Percentiles rank a stretch among this genome's conserved stretches.
Evolutionary conservation across 805 yeast species (phyloP).

Genomic region (Kluyveromyces aestuarii): DNA sequence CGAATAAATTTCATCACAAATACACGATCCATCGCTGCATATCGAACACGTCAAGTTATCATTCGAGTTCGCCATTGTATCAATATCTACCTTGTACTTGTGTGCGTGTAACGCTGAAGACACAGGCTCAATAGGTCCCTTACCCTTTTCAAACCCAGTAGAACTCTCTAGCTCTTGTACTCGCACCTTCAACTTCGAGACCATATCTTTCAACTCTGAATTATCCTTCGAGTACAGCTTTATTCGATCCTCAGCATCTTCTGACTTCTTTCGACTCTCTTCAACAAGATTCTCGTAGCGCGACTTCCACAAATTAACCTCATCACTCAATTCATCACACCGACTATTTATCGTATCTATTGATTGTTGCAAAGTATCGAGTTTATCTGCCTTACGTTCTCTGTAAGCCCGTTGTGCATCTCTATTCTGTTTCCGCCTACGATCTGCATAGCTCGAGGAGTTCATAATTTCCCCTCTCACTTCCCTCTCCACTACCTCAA

Average conservation of each 20-base stretch:
- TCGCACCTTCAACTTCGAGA: constrained; percentile 3
- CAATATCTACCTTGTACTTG: no score
- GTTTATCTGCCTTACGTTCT: constrained; percentile 76
- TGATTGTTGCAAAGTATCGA: constrained; percentile 60
- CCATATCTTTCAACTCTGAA: not conserved
- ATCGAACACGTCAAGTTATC: constrained; percentile 7
- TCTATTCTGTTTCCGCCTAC: constrained; percentile 82
- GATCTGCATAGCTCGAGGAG: constrained; percentile 38
- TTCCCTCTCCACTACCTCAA: constrained; percentile 34
- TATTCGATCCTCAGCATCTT: constrained; percentile 11
- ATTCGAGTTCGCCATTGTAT: no score
- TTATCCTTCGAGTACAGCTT: constrained; percentile 3
- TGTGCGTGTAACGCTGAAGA: no score
- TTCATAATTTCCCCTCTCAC: constrained; percentile 42
- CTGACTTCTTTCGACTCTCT: constrained; percentile 23
- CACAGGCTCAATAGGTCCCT: no score
- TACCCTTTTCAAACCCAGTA: not conserved
- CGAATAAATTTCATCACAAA: not conserved
- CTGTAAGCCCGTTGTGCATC: constrained; percentile 93
- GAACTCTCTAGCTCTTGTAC: not conserved
- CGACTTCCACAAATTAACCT: constrained; percentile 14
- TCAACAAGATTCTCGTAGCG: constrained; percentile 30
- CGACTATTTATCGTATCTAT: constrained; percentile 39
- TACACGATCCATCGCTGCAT: constrained; percentile 2
- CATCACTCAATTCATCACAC: constrained; percentile 13